phyloP scores from a whole-genome alignment of 179 eudicot species.

The Carnegiea gigantea region DNA sequence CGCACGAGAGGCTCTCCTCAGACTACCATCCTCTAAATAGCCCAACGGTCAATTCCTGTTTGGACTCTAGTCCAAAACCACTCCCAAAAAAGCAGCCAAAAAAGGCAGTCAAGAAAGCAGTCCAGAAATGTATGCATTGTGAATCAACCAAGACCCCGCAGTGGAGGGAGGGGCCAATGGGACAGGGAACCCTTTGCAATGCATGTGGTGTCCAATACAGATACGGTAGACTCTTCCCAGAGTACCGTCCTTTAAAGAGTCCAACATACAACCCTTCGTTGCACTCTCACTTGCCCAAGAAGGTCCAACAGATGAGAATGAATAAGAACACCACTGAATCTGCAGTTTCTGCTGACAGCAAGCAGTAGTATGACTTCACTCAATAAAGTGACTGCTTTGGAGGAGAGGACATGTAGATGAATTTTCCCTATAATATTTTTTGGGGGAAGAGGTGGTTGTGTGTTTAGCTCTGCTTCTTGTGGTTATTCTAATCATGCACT shows the following conservation, averaged over 20 bases:
- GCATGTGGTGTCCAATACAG: slow-evolving; percentile 85
- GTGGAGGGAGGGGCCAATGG: slow-evolving; percentile 82
- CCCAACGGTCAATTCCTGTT: slow-evolving; percentile 55
- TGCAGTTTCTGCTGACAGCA: slow-evolving; percentile 11
- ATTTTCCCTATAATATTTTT: neutral
- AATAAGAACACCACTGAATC: neutral
- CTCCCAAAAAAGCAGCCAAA: neutral
- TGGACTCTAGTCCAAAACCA: slow-evolving; percentile 51
- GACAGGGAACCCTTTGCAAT: slow-evolving; percentile 70
- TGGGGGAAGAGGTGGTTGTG: neutral
- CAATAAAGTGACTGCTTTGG: slow-evolving; percentile 8
- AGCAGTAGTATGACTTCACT: slow-evolving; percentile 25
- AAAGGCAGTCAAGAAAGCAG: slow-evolving; percentile 19
- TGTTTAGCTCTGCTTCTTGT: slow-evolving; percentile 1
- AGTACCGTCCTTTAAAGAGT: slow-evolving; percentile 78
- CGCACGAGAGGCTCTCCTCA: slow-evolving; percentile 59
- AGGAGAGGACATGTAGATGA: neutral
- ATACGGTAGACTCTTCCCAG: slow-evolving; percentile 69
- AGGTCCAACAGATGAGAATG: slow-evolving; percentile 61
- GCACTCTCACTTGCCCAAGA: slow-evolving; percentile 79
- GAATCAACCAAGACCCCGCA: slow-evolving; percentile 75
- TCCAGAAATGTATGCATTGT: slow-evolving; percentile 68
- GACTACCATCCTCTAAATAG: slow-evolving; percentile 74
- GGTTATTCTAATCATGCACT: neutral
- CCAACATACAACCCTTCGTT: slow-evolving; percentile 62